phyloP scores from a whole-genome alignment of 257 asterid genomes.

The Gentiana straminea region DNA sequence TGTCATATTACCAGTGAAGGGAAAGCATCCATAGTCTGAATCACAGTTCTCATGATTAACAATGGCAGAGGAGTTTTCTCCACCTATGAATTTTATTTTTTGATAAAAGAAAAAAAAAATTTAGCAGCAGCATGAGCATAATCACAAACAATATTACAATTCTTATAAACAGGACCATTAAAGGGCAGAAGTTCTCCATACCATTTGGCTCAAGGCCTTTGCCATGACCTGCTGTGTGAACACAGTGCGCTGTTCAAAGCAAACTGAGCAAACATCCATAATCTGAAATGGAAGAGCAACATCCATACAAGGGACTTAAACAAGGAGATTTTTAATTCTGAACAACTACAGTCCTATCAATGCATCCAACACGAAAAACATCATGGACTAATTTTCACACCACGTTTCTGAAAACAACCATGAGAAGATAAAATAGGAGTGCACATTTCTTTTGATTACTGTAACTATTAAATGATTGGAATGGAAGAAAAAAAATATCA shows the following conservation, averaged over 20 bases:
- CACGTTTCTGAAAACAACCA: no score
- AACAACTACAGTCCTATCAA: no score
- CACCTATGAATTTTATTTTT: conserved; percentile 31
- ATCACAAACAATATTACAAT: background rate
- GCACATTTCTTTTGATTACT: no score
- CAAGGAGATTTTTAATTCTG: no score
- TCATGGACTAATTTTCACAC: no score
- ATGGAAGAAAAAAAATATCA: no score
- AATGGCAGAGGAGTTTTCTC: conserved; percentile 89
- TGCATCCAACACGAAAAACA: no score
- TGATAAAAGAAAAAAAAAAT: no score
- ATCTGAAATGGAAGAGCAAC: conserved; percentile 39
- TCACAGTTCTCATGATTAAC: conserved; percentile 97
- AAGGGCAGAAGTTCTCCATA: conserved; percentile 18
- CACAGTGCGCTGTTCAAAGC: conserved; percentile 99
- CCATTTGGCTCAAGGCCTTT: conserved; percentile 86
- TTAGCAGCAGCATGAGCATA: conserved; percentile 6
- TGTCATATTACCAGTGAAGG: conserved; percentile 63
- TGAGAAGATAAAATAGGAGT: no score
- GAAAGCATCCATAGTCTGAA: conserved; percentile 94
- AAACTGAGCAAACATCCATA: conserved; percentile 94
- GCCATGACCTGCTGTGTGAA: conserved; percentile 93
- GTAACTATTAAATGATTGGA: no score
- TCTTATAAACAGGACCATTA: background rate
- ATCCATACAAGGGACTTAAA: no score